Conservation (phyloP, 2,329 filamentous ascomycete species). For the Paraphaeosphaeria sporulosa region DNA sequence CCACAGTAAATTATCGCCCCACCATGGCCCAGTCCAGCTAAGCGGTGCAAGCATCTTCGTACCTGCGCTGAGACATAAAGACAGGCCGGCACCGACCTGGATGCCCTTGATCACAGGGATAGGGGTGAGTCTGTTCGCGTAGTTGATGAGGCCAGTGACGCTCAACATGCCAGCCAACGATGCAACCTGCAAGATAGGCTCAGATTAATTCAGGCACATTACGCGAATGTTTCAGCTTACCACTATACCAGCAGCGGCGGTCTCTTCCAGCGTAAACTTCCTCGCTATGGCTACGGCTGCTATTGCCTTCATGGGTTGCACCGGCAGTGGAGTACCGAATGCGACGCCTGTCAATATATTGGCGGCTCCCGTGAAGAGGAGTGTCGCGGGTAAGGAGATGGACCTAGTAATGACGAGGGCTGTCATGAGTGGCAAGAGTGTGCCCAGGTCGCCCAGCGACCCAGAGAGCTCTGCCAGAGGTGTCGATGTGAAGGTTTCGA, state of each 20-base stretch:
- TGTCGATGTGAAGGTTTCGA: conserved; percentile 61
- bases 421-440: conserved; percentile 86
- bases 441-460: conserved; percentile 87
- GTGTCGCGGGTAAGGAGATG: conserved; percentile 81
- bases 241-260: conserved; percentile 82
- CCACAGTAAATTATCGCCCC: conserved; percentile 82
- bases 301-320: conserved; percentile 91
- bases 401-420: conserved; percentile 80
- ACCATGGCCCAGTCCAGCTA: conserved; percentile 70
- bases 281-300: conserved; percentile 85
- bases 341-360: conserved; percentile 82
- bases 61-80: conserved; percentile 80
- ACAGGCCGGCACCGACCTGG: conserved; percentile 89
- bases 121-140: conserved; percentile 77
- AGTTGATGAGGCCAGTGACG: conserved; percentile 77
- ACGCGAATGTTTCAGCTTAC: conserved; percentile 54
- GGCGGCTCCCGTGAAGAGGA: conserved; percentile 87
- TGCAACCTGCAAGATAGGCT: conserved; percentile 46
- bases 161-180: conserved; percentile 78
- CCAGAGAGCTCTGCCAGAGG: conserved; percentile 83
- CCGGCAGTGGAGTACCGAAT: conserved; percentile 89
- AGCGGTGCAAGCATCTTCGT: conserved; percentile 70
- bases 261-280: conserved; percentile 71
- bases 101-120: conserved; percentile 93
- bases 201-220: background rate